phyloP scores from a whole-genome alignment of 2,329 filamentous ascomycete genomes.

The Fusarium anguioides region DNA sequence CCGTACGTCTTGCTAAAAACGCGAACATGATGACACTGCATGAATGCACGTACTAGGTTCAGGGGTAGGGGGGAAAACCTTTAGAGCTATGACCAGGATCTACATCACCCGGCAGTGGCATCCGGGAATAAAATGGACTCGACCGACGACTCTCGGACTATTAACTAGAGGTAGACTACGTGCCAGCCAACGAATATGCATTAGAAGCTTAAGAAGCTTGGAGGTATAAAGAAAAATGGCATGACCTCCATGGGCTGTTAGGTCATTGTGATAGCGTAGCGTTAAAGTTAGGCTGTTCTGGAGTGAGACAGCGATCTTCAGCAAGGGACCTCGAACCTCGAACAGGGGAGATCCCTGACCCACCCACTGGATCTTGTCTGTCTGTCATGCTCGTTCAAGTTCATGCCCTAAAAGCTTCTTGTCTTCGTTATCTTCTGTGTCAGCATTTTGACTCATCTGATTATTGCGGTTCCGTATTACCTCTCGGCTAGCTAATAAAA shows the following conservation, averaged over 20 bases:
- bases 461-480: not conserved
- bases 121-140: slow-evolving; percentile 17
- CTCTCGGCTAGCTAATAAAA: not conserved
- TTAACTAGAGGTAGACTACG: too few species aligned
- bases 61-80: not conserved
- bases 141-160: too few species aligned
- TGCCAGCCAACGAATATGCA: too few species aligned
- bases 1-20: too few species aligned
- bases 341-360: not conserved
- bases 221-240: too few species aligned
- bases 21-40: not conserved
- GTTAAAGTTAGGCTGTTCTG: too few species aligned
- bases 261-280: too few species aligned
- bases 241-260: too few species aligned
- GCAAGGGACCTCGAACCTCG: slow-evolving; percentile 7
- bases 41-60: not conserved
- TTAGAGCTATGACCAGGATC: slow-evolving; percentile 2
- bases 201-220: too few species aligned
- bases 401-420: too few species aligned
- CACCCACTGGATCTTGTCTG: too few species aligned
- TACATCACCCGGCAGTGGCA: not conserved
- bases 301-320: slow-evolving; percentile 30
- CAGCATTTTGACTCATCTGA: too few species aligned
- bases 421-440: not conserved
- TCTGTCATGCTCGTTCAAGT: not conserved